Evolutionary conservation across 208 protist species (phyloP).

Genomic region (Acanthamoeba castellanii): DNA sequence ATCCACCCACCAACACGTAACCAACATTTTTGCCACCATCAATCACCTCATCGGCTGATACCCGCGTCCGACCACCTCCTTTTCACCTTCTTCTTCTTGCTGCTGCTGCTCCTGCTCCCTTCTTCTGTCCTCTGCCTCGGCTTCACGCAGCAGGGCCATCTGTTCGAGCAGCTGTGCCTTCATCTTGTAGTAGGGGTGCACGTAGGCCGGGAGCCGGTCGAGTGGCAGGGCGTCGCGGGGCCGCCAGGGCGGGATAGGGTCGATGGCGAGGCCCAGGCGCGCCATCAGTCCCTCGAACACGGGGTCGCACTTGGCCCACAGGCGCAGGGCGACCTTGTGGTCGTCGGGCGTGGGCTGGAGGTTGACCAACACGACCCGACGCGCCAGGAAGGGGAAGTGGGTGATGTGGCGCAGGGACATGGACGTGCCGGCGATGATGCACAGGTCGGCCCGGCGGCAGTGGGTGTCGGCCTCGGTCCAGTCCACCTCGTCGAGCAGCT

Average conservation of each 20-base stretch:
- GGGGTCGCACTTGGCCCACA: constrained; percentile 72
- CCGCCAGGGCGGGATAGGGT: constrained; percentile 45
- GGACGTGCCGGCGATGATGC: constrained; percentile 73
- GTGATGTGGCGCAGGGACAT: constrained; percentile 78
- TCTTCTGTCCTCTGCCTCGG: not conserved
- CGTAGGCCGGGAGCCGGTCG: not conserved
- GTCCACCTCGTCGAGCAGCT: constrained; percentile 65
- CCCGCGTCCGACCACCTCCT: no score
- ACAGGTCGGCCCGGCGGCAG: constrained; percentile 73
- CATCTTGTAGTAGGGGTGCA: not conserved
- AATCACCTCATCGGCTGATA: not conserved
- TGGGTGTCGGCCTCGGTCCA: constrained; percentile 71
- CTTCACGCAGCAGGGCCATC: not conserved
- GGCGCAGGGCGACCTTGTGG: constrained; percentile 38
- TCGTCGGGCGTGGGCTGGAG: constrained; percentile 73
- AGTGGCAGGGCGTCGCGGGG: constrained; percentile 51
- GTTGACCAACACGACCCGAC: constrained; percentile 62
- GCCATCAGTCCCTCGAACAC: constrained; percentile 50
- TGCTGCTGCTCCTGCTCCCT: not conserved
- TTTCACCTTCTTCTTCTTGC: not conserved
- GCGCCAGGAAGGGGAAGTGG: constrained; percentile 76
- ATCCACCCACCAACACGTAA: no score
- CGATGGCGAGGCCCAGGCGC: constrained; percentile 28
- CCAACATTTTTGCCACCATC: no score
- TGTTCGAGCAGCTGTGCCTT: not conserved